Conservation (phyloP, 2,329 filamentous ascomycete genomes). For the Penicillium sp. region DNA sequence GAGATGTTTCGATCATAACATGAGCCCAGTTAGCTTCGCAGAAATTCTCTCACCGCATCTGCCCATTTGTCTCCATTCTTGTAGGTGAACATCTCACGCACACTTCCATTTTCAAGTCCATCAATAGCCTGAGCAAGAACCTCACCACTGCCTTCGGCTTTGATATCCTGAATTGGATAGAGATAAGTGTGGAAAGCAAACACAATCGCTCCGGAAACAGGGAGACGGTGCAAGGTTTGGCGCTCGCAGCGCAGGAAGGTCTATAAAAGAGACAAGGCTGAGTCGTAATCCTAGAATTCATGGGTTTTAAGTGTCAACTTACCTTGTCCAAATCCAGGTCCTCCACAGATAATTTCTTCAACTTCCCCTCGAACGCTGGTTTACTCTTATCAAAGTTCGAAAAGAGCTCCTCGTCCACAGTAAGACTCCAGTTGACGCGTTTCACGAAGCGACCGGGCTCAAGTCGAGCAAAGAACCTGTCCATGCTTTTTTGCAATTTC, state of each 20-base stretch:
- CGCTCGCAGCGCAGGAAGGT: slow-evolving; percentile 59
- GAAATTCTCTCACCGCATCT: slow-evolving; percentile 55
- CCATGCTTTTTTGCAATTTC: slow-evolving; percentile 63
- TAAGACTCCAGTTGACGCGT: slow-evolving; percentile 55
- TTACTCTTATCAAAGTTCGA: slow-evolving; percentile 35
- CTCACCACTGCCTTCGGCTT: slow-evolving; percentile 58
- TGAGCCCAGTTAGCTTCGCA: slow-evolving; percentile 33
- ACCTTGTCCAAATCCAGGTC: slow-evolving; percentile 51
- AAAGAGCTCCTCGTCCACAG: slow-evolving; percentile 43
- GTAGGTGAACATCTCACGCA: slow-evolving; percentile 60
- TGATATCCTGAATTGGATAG: slow-evolving; percentile 58
- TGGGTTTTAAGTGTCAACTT: slow-evolving; percentile 4
- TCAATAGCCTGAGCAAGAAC: slow-evolving; percentile 61
- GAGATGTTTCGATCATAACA: neutral
- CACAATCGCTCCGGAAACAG: slow-evolving; percentile 55
- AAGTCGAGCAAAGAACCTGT: slow-evolving; percentile 60
- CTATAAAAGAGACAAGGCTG: slow-evolving; percentile 23
- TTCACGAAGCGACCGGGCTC: slow-evolving; percentile 58
- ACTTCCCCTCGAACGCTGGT: neutral
- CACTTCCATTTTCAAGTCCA: slow-evolving; percentile 59
- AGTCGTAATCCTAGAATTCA: too few species aligned
- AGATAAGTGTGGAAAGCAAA: slow-evolving; percentile 66
- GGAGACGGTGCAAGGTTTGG: slow-evolving; percentile 64
- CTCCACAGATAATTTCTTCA: slow-evolving; percentile 18
- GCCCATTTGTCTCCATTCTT: slow-evolving; percentile 62